phyloP scores from a whole-genome alignment of 371 early-diverging fungal species.

The Blakeslea trispora region DNA sequence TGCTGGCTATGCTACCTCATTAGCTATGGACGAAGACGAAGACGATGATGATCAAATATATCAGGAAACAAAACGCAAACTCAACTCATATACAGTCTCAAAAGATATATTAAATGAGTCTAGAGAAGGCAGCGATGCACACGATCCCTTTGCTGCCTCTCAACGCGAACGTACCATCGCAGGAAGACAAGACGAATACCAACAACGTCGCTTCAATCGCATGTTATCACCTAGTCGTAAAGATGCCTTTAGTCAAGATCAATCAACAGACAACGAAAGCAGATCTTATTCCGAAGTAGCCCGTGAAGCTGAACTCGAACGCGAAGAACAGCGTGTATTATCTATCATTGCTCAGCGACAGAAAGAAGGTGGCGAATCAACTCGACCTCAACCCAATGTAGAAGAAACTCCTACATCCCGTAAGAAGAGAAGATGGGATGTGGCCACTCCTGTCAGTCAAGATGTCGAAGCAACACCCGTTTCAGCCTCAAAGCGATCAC shows the following conservation, averaged over 20 bases:
- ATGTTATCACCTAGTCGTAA: constrained; percentile 84
- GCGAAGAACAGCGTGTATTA: constrained; percentile 72
- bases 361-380: constrained; percentile 58
- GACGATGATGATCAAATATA: constrained; percentile 55
- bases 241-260: constrained; percentile 76
- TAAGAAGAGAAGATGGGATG: constrained; percentile 87
- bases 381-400: constrained; percentile 5
- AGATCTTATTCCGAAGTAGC: constrained; percentile 87
- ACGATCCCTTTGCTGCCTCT: constrained; percentile 73
- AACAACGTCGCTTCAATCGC: constrained; percentile 76
- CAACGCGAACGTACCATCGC: constrained; percentile 62
- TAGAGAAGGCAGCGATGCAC: constrained; percentile 53
- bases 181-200: constrained; percentile 89
- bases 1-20: constrained; percentile 71
- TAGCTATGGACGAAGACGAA: constrained; percentile 61
- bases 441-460: constrained; percentile 68
- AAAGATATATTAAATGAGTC: constrained; percentile 73
- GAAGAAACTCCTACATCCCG: constrained; percentile 41
- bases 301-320: constrained; percentile 83
- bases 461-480: constrained; percentile 72
- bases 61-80: constrained; percentile 47
- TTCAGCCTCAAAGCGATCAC: constrained; percentile 53
- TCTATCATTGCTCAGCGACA: constrained; percentile 75
- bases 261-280: constrained; percentile 44
- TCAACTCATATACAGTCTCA: constrained; percentile 83